These are phyloP conservation scores for Sugiyamaella chiloensis DNA, from an alignment of 805 yeast genomes.

Conservation along the genomic window DNA sequence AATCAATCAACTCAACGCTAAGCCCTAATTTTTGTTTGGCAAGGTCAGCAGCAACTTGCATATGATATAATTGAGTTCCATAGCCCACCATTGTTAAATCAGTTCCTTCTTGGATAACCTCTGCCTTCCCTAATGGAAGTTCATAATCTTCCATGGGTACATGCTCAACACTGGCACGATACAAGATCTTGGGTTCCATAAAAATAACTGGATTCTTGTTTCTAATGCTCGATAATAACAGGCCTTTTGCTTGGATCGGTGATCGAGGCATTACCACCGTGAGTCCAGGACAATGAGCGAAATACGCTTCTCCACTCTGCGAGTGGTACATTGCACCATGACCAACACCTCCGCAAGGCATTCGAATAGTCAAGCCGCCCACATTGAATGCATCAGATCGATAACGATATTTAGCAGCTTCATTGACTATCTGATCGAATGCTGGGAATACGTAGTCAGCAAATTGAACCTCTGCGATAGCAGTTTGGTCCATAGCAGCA, in stretches of 20 bases:
- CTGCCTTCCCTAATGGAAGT: conserved; percentile 85
- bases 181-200: conserved; percentile 85
- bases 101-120: conserved; percentile 76
- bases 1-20: conserved; percentile 79
- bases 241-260: conserved; percentile 87
- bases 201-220: conserved; percentile 94
- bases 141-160: conserved; percentile 76
- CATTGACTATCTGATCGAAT: conserved; percentile 90
- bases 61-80: conserved; percentile 75
- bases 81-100: conserved; percentile 82
- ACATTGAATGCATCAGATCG: conserved; percentile 90
- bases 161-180: conserved; percentile 84
- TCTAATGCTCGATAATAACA: conserved; percentile 84
- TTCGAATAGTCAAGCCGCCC: conserved; percentile 90
- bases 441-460: conserved; percentile 97
- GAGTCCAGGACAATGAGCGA: conserved; percentile 90
- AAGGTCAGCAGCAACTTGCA: conserved; percentile 76
- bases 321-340: conserved; percentile 98
- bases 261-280: conserved; percentile 88
- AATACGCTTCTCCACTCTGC: conserved; percentile 91
- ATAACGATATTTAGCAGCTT: conserved; percentile 92
- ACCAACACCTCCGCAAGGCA: conserved; percentile 96
- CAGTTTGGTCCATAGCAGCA: conserved; percentile 84
- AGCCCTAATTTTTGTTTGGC: conserved; percentile 78
- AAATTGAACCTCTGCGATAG: conserved; percentile 91